phyloP scores from a whole-genome alignment of 2,329 filamentous ascomycete species.

The Metarhizium humberi region DNA sequence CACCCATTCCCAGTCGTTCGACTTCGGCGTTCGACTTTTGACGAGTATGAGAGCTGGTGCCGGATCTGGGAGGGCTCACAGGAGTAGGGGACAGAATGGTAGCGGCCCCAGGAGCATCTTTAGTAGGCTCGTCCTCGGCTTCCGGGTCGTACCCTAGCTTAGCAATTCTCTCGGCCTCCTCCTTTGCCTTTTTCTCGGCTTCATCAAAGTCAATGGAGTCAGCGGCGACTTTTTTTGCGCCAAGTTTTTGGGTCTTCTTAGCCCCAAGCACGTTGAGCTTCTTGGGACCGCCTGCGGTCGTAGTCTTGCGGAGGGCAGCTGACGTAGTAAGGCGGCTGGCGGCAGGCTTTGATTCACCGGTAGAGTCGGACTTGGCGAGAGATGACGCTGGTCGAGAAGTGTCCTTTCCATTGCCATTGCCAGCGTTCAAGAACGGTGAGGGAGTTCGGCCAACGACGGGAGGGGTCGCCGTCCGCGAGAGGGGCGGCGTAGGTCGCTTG shows the following conservation, averaged over 20 bases:
- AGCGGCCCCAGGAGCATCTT: conserved; percentile 41
- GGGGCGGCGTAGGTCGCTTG: conserved; percentile 89
- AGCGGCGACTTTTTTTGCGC: conserved; percentile 79
- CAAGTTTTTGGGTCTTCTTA: conserved; percentile 78
- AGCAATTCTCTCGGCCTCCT: conserved; percentile 91
- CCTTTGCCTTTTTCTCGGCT: conserved; percentile 92
- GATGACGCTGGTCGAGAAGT: conserved; percentile 75
- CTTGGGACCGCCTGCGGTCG: conserved; percentile 54
- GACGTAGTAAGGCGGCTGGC: conserved; percentile 69
- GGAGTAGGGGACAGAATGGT: conserved; percentile 67
- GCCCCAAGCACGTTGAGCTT: conserved; percentile 80
- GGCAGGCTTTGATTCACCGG: conserved; percentile 46
- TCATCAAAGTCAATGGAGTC: conserved; percentile 92
- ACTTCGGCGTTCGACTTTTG: conserved; percentile 68
- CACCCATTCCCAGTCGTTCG: conserved; percentile 83
- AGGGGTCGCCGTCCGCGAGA: conserved; percentile 82
- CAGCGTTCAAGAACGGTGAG: conserved; percentile 83
- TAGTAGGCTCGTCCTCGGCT: conserved; percentile 55
- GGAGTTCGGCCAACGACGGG: conserved; percentile 69
- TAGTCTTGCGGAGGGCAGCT: conserved; percentile 71
- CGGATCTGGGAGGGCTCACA: conserved; percentile 53
- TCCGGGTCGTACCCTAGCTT: conserved; percentile 94
- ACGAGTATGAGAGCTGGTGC: conserved; percentile 44
- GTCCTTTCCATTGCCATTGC: conserved; percentile 52
- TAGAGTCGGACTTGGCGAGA: conserved; percentile 52